phyloP scores from a whole-genome alignment of 1,284 basidiomycete genomes.

The Grifola frondosa region DNA sequence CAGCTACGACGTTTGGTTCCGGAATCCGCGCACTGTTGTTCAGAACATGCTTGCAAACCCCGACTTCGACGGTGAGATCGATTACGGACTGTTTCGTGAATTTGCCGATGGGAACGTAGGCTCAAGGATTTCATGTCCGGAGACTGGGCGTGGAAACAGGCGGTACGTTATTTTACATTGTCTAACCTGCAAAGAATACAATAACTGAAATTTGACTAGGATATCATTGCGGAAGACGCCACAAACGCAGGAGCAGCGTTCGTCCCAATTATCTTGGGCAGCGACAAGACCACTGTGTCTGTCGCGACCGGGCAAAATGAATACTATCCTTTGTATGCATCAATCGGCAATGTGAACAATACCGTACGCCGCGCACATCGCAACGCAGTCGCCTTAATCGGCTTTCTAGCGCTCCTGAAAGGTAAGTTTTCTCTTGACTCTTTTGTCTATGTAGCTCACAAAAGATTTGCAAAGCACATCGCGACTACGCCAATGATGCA shows the following conservation, averaged over 20 bases:
- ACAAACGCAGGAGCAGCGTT: conserved; percentile 13
- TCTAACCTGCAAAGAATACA: too few relatives aligned
- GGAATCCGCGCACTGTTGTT: conserved; percentile 16
- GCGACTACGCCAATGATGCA: too few relatives aligned
- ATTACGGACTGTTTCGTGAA: conserved; percentile 21
- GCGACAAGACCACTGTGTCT: conserved; percentile 25
- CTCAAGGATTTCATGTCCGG: conserved; percentile 19
- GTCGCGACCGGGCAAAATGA: conserved; percentile 21
- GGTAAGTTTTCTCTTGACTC: conserved; percentile 2
- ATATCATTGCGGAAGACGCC: conserved; percentile 11
- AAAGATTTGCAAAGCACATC: too few relatives aligned
- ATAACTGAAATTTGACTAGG: too few relatives aligned
- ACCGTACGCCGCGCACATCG: conserved; percentile 17
- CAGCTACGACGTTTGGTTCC: conserved; percentile 21
- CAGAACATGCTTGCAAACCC: conserved; percentile 24
- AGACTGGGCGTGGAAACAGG: conserved; percentile 21
- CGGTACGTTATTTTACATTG: too few relatives aligned
- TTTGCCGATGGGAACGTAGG: neutral
- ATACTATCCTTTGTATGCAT: conserved; percentile 22
- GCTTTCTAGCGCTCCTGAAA: conserved; percentile 19
- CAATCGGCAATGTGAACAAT: conserved; percentile 18
- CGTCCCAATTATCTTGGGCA: conserved; percentile 14
- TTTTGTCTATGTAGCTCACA: too few relatives aligned
- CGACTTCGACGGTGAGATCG: conserved; percentile 24
- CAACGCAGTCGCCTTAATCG: conserved; percentile 13